phyloP scores from a whole-genome alignment of 1,139 yeast species.

The Dujonia santamariae region DNA sequence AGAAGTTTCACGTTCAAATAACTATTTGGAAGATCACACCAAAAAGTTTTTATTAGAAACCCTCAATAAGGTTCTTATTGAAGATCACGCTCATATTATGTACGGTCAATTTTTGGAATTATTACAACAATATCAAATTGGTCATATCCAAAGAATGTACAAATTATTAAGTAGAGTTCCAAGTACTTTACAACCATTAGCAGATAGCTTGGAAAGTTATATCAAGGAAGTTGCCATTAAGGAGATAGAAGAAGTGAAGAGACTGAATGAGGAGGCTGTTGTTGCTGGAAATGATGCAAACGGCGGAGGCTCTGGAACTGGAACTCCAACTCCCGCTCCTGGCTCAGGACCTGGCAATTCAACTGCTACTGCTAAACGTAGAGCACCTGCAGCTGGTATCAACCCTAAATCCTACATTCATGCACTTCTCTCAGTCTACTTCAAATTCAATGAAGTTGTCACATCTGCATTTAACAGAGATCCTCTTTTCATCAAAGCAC shows the following conservation, averaged over 20 bases:
- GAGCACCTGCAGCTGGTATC: constrained; percentile 22
- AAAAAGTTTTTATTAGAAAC: constrained; percentile 73
- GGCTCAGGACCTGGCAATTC: too few species aligned
- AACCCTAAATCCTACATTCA: constrained; percentile 83
- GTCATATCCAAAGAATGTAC: constrained; percentile 79
- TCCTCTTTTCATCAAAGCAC: constrained; percentile 78
- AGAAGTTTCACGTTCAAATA: constrained; percentile 74
- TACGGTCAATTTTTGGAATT: constrained; percentile 73
- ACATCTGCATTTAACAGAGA: constrained; percentile 68
- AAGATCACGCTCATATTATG: constrained; percentile 73
- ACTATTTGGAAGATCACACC: constrained; percentile 84
- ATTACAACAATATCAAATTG: constrained; percentile 72
- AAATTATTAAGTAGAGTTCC: constrained; percentile 72
- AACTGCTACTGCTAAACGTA: constrained; percentile 20
- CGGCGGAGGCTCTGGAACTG: constrained; percentile 12
- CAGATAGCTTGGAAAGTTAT: constrained; percentile 68
- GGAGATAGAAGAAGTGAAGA: constrained; percentile 64
- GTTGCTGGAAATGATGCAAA: constrained; percentile 12
- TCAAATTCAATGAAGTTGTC: constrained; percentile 66
- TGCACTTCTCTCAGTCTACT: constrained; percentile 68
- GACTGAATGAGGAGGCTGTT: constrained; percentile 34
- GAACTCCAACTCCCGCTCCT: constrained; percentile 14
- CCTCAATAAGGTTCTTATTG: constrained; percentile 72
- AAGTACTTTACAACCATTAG: constrained; percentile 72
- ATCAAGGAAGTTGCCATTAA: constrained; percentile 71